Conservation (phyloP, 441 rosid genomes). For the Rhodomyrtus psidioides region DNA sequence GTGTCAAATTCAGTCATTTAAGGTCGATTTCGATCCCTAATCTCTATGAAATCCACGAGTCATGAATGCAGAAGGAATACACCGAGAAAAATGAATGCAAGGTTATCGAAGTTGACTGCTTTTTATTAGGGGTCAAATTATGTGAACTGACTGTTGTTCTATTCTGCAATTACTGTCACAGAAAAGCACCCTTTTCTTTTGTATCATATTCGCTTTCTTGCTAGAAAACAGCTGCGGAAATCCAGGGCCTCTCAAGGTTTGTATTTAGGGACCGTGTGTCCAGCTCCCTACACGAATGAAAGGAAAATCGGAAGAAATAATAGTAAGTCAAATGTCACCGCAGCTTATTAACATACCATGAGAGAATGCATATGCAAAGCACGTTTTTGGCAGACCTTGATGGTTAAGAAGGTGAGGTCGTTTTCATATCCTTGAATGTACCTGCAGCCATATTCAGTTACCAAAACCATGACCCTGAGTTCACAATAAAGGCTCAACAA, state of each 20-base stretch:
- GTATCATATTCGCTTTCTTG: constrained; percentile 35
- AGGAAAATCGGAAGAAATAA: not conserved
- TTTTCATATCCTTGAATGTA: constrained; percentile 63
- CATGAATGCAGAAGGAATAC: too few relatives aligned
- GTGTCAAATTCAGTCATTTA: too few relatives aligned
- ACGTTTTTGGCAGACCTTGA: constrained; percentile 36
- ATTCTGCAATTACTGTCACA: not conserved
- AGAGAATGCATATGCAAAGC: not conserved
- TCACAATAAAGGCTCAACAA: not conserved
- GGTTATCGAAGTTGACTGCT: too few relatives aligned
- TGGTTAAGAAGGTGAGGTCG: constrained; percentile 66
- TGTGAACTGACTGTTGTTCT: not conserved
- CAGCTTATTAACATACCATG: not conserved
- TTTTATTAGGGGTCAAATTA: too few relatives aligned
- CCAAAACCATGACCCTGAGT: too few relatives aligned
- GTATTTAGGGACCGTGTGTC: constrained; percentile 85
- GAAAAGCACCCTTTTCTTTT: not conserved
- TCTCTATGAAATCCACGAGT: too few relatives aligned
- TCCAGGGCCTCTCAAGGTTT: constrained; percentile 69
- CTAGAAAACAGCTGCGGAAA: constrained; percentile 64
- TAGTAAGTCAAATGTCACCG: not conserved
- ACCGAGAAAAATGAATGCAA: too few relatives aligned
- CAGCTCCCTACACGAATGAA: constrained; percentile 53
- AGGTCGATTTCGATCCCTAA: too few relatives aligned
- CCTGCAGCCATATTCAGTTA: constrained; percentile 20